Base-by-base conservation (phyloP, 257 asterid genomes). In the Gynochthodes officinalis region DNA sequence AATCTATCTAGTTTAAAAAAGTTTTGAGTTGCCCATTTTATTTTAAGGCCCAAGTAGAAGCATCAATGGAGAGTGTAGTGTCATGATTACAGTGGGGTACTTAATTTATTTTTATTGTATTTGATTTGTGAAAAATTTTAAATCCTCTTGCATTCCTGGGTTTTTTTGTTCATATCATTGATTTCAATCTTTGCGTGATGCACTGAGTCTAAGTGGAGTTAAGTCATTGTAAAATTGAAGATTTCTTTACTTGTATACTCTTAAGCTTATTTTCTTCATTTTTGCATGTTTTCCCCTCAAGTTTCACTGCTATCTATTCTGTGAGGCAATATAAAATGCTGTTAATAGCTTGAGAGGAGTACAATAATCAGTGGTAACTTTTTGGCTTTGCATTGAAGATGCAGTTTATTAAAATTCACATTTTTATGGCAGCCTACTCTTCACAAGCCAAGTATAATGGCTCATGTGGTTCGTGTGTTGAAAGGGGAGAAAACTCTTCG, bases 401-500 rank as follows among this genome's bases (percentile, higher is more conserved):
- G 14, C 70, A 57, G 39, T 54, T 69, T 44, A 16, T 58, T 46
- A 35, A 23, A 23, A 40, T 76, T 7, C n/a, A 52, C 33, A 50
- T 74, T 67, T 79, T 75, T 58, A 68, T 84, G 68, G 63, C 91
- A 95, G 98, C 99, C 99, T 73, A 95, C 99, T 15, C 99, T 95
- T 71, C 99, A 95, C 91, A 95, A 95, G 86, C 97, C 99, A 65
- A 95, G 99, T 79, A 92, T 95, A 86, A 95, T 95, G 99, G 99
- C 99, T 64, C 99, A 95, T 78, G 86, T 89, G 13, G 99, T 95
- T 77, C 97, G 99, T 69, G 96, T 95, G 46, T 81, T 95, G 75
- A 88, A 92, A 78, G 99, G 99, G 70, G 99, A 95, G 81, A 95
- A 87, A 85, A 92, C 99, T 6, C 96, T 95, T 70, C 93, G 99